These are phyloP conservation scores for Elasticomyces elasticus DNA, from an alignment of 495 filamentous ascomycete genomes.

Conservation along the genomic window DNA sequence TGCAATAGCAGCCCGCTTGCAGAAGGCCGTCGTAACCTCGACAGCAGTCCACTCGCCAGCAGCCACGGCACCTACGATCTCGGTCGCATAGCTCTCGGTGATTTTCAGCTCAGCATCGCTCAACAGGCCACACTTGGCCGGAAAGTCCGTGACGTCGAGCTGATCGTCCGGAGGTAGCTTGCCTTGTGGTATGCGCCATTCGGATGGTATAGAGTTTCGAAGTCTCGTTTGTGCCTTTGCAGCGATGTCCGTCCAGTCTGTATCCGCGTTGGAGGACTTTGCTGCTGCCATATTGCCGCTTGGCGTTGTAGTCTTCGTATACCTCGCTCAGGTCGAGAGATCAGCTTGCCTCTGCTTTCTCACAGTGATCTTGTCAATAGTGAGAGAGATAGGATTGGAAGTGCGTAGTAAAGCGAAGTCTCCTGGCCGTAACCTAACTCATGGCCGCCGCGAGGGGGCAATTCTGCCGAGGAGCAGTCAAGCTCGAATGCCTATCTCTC, in stretches of 20 bases:
- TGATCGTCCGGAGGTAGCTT: slow-evolving; percentile 15
- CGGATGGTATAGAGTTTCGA: slow-evolving; percentile 8
- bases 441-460: too few species aligned
- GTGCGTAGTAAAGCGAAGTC: too few species aligned
- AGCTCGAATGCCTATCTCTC: background rate
- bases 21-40: slow-evolving; percentile 48
- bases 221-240: slow-evolving; percentile 16
- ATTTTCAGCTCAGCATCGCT: slow-evolving; percentile 20
- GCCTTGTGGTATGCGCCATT: slow-evolving; percentile 13
- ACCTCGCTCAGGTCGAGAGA: too few species aligned
- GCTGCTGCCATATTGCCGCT: background rate
- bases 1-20: slow-evolving; percentile 46
- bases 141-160: slow-evolving; percentile 16
- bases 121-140: slow-evolving; percentile 15
- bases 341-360: too few species aligned
- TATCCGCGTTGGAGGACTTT: background rate
- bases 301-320: too few species aligned
- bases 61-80: slow-evolving; percentile 19
- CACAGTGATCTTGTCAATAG: too few species aligned
- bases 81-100: slow-evolving; percentile 19
- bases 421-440: background rate
- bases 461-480: background rate
- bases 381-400: too few species aligned
- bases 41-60: slow-evolving; percentile 22
- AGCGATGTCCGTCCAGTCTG: slow-evolving; percentile 14